These are phyloP conservation scores for Pythium pyrilobum DNA, from an alignment of 352 stramenopile species.

Conservation along the genomic window DNA sequence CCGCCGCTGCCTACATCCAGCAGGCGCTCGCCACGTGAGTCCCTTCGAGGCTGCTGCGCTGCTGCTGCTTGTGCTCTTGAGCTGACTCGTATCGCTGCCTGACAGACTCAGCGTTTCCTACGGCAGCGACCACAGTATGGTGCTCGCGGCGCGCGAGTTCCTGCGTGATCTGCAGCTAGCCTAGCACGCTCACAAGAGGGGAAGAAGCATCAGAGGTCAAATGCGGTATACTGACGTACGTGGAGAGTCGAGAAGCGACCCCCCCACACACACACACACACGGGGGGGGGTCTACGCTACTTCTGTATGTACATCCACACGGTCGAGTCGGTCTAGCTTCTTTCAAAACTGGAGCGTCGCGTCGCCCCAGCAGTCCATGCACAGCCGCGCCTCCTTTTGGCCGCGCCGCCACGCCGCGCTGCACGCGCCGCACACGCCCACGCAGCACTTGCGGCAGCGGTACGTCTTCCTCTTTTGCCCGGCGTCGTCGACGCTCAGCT, in stretches of 20 bases:
- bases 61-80: not conserved
- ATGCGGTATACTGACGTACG: too few relatives aligned
- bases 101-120: slow-evolving; percentile 8
- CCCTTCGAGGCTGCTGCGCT: not conserved
- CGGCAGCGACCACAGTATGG: slow-evolving; percentile 7
- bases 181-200: not conserved
- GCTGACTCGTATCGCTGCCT: not conserved
- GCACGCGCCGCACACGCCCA: slow-evolving; percentile 8
- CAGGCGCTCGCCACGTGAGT: slow-evolving; percentile 12
- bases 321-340: too few relatives aligned
- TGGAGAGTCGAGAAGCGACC: too few relatives aligned
- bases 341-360: slow-evolving; percentile 10
- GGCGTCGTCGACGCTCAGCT: not conserved
- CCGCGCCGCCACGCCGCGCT: slow-evolving; percentile 9
- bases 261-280: too few relatives aligned
- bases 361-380: slow-evolving; percentile 20
- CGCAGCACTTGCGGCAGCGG: slow-evolving; percentile 21
- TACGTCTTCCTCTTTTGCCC: not conserved
- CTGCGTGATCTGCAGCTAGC: not conserved
- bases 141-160: not conserved
- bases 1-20: slow-evolving; percentile 1
- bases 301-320: too few relatives aligned
- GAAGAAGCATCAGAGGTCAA: not conserved
- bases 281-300: too few relatives aligned
- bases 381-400: slow-evolving; percentile 15